Evolutionary conservation across 176 grass and related monocot species (phyloP).

Genomic region (Bonia amplexicaulis): DNA sequence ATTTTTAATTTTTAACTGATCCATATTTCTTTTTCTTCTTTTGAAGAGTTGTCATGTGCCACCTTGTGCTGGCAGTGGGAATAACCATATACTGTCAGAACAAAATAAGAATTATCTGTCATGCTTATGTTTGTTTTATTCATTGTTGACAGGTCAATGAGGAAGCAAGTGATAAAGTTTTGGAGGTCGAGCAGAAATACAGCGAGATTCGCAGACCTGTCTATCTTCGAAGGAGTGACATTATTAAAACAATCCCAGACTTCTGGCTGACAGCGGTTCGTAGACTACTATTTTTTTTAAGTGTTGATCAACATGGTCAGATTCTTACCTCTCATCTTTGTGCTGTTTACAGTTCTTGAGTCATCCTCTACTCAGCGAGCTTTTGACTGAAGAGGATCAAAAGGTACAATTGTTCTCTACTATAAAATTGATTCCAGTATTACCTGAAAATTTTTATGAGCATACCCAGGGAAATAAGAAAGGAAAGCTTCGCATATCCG

Average conservation of each 20-base stretch:
- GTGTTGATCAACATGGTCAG: background rate
- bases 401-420: constrained; percentile 49
- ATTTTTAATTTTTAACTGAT: background rate
- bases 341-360: constrained; percentile 69
- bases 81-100: background rate
- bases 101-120: background rate
- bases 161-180: constrained; percentile 87
- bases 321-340: constrained; percentile 13
- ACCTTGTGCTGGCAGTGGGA: background rate
- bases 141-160: constrained; percentile 73
- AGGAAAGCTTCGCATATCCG: background rate
- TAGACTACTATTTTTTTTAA: constrained; percentile 11
- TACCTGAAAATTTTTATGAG: background rate
- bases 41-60: background rate
- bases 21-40: background rate
- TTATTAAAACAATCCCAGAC: constrained; percentile 82
- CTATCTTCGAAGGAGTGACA: constrained; percentile 61
- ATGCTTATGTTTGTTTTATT: constrained; percentile 7
- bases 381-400: constrained; percentile 86
- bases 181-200: constrained; percentile 94
- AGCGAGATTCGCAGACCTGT: constrained; percentile 91
- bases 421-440: constrained; percentile 6
- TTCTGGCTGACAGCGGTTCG: constrained; percentile 91
- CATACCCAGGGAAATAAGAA: background rate
- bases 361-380: constrained; percentile 82